Conservation (phyloP, 1,284 basidiomycete genomes). For the Fomitopsis betulina region DNA sequence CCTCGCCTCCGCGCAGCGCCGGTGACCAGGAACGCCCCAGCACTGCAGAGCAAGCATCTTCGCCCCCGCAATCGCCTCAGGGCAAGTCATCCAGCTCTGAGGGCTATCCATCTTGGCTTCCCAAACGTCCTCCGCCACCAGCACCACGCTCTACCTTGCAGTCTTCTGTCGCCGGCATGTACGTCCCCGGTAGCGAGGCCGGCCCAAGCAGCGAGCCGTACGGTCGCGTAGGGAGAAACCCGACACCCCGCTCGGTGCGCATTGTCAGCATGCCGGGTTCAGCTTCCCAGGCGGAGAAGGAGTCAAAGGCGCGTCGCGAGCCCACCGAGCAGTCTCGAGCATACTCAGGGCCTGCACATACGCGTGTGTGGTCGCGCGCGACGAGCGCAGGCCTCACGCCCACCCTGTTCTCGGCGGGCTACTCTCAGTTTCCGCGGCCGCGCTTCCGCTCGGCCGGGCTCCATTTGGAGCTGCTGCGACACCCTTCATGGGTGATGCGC, state of each 20-base stretch:
- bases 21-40: constrained; percentile 20
- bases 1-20: constrained; percentile 15
- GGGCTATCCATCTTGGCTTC: constrained; percentile 78
- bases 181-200: constrained; percentile 27
- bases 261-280: constrained; percentile 64
- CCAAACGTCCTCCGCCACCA: constrained; percentile 69
- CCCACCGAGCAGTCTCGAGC: constrained; percentile 50
- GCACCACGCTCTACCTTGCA: constrained; percentile 67
- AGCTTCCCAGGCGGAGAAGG: constrained; percentile 29
- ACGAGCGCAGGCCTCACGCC: constrained; percentile 45
- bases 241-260: constrained; percentile 73
- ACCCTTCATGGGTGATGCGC: constrained; percentile 49
- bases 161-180: constrained; percentile 41
- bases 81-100: constrained; percentile 41
- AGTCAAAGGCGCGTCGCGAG: constrained; percentile 35
- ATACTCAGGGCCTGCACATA: constrained; percentile 24
- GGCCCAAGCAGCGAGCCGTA: constrained; percentile 37
- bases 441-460: constrained; percentile 60
- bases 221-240: constrained; percentile 53
- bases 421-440: constrained; percentile 43
- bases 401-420: constrained; percentile 36
- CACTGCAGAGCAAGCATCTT: constrained; percentile 17
- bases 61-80: constrained; percentile 25
- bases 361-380: constrained; percentile 57
- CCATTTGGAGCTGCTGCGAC: constrained; percentile 59